Conservation (phyloP, 495 filamentous ascomycete species). For the Neurospora sp. region DNA sequence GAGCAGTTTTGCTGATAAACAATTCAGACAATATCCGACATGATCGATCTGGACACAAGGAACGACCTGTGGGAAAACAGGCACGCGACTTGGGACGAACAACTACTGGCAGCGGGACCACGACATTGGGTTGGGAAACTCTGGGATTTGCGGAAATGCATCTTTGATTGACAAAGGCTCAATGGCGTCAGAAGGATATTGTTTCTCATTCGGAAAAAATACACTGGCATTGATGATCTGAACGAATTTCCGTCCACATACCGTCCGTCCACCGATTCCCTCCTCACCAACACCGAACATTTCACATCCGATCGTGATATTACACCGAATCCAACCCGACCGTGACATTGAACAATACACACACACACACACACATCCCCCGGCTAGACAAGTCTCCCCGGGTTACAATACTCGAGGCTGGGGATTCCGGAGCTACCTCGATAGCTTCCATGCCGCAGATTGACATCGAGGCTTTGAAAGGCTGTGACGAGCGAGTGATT, state of each 20-base stretch:
- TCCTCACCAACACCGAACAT: neutral
- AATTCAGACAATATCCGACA: slow-evolving; percentile 5
- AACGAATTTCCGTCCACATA: neutral
- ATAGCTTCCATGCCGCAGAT: slow-evolving; percentile 48
- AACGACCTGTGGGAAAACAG: slow-evolving; percentile 3
- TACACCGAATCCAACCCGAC: neutral
- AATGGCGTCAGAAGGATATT: slow-evolving; percentile 25
- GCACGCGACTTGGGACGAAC: neutral
- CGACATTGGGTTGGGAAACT: slow-evolving; percentile 5
- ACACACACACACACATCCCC: slow-evolving; percentile 6
- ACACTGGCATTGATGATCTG: slow-evolving; percentile 24
- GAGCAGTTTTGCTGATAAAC: slow-evolving; percentile 13
- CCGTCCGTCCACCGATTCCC: neutral
- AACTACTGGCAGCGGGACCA: slow-evolving; percentile 13
- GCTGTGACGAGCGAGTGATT: slow-evolving; percentile 64
- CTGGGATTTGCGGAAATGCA: slow-evolving; percentile 9
- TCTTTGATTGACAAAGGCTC: slow-evolving; percentile 14
- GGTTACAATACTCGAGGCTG: slow-evolving; percentile 34
- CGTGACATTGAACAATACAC: neutral
- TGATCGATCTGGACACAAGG: slow-evolving; percentile 13
- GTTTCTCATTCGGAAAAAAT: slow-evolving; percentile 19
- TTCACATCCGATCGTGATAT: neutral
- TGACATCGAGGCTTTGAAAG: slow-evolving; percentile 65
- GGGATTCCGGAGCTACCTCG: slow-evolving; percentile 43
- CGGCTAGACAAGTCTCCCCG: slow-evolving; percentile 41